Evolutionary conservation across 2,329 filamentous ascomycete species (phyloP), one percentile per base, ranked within the genome.

Genomic region (Erysiphe pulchra): DNA sequence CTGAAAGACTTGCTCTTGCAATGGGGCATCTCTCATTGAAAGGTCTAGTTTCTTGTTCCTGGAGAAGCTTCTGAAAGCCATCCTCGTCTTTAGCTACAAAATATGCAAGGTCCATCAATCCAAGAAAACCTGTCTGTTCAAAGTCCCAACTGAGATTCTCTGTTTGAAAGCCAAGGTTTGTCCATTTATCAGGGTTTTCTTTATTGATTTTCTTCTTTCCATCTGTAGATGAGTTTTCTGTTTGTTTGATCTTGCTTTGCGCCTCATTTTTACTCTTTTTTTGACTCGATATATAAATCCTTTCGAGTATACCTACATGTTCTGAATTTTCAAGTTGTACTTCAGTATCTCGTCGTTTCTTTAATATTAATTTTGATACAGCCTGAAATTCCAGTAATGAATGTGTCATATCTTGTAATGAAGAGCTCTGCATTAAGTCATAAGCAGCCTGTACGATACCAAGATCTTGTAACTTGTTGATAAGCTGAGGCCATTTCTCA

Each of bases 51-150:
- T 82, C 79, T 61, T 98, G 90, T 61, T 98, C 90, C 33, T 94
- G 65, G 14, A 98, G 64, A 53, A 92, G 68, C 62, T 92, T 94
- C 59, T 93, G 86, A 54, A 92, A 95, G 11, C 75, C 75, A 57
- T 94, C 86, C 59, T 93, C 84, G 57, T 93, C 78, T 58, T 85
- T 92, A 56, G 80, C 74, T 43, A 93, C 84, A 59, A 84, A 98
- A 60, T 95, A 86, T 2, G 85, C 83, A 55, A 98, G 62, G 59
- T 98, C 90, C 86, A 98, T 95, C 73, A 98, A 83, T 28, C 90
- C 90, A 46, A 98, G 62, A 58, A 86, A 95, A 0, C 90, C 90
- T 28, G 81, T 80, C 36, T 73, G 67, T 17, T 84, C 77, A 57
- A 98, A 95, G 54, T 98, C 90, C 54, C 71, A 70, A 0, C 77